These are phyloP conservation scores for Chrysanthemum makinoi DNA, from an alignment of 129 eudicot species.

Conservation along the genomic window DNA sequence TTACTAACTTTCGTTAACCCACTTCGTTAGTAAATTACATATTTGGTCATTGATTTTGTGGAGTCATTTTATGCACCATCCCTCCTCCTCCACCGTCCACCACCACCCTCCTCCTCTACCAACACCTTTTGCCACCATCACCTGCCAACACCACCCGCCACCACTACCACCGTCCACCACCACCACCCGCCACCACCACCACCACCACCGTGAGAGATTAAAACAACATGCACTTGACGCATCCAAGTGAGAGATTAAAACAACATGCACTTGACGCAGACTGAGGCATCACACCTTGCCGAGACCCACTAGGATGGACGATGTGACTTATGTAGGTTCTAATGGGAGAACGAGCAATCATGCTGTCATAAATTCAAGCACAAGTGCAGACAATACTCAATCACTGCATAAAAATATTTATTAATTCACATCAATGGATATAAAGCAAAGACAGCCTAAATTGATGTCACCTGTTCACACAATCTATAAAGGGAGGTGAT, in stretches of 20 bases:
- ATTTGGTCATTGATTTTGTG: no score
- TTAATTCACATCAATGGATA: neutral
- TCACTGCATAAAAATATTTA: constrained; percentile 16
- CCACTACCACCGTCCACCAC: no score
- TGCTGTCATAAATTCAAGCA: constrained; percentile 36
- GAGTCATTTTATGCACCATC: no score
- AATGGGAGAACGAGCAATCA: constrained; percentile 46
- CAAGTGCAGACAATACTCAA: neutral
- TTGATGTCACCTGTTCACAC: constrained; percentile 1
- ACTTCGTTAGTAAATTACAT: no score
- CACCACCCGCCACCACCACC: no score
- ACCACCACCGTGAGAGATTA: no score
- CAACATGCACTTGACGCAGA: constrained; percentile 34
- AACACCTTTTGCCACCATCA: no score
- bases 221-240: no score
- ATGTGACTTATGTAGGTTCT: constrained; percentile 32
- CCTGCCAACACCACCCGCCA: no score
- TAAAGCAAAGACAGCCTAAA: constrained; percentile 2
- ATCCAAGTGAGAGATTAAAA: constrained; percentile 33
- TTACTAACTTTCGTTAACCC: no score
- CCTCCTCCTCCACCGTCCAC: no score
- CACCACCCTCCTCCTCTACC: no score
- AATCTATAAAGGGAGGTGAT: neutral
- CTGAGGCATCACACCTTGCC: constrained; percentile 34
- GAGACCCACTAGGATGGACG: constrained; percentile 30